Evolutionary conservation across 2,329 filamentous ascomycete genomes (phyloP).

Genomic region (Fusarium caatingaense): DNA sequence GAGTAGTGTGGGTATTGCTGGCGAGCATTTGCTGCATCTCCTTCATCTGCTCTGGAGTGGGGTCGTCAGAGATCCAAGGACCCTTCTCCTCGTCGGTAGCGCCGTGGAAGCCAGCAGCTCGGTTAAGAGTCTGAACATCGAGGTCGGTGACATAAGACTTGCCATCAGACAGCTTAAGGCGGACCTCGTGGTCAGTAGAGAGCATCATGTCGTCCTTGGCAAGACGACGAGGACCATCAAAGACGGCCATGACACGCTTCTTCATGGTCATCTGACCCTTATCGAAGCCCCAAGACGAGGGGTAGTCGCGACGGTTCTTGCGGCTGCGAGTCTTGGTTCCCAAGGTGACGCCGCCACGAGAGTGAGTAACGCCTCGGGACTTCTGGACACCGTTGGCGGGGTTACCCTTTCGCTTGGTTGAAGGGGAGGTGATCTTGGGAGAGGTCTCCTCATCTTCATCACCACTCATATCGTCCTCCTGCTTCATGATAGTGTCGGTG

Average conservation of each 20-base stretch:
- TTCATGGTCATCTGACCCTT: conserved; percentile 97
- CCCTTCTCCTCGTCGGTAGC: conserved; percentile 90
- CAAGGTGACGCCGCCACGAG: conserved; percentile 75
- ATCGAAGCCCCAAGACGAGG: conserved; percentile 91
- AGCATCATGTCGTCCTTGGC: conserved; percentile 99
- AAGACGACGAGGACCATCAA: conserved; percentile 85
- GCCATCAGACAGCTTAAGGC: conserved; percentile 80
- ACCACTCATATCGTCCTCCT: conserved; percentile 67
- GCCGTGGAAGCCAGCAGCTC: conserved; percentile 84
- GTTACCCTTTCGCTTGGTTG: conserved; percentile 67
- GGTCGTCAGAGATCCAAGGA: conserved; percentile 81
- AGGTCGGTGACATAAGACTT: conserved; percentile 91
- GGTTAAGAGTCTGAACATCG: conserved; percentile 88
- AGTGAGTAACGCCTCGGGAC: conserved; percentile 80
- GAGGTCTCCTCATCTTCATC: conserved; percentile 65
- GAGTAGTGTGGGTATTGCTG: conserved; percentile 37
- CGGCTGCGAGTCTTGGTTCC: conserved; percentile 72
- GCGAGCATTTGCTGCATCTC: conserved; percentile 67
- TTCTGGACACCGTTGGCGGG: conserved; percentile 69
- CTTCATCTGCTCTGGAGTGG: conserved; percentile 69
- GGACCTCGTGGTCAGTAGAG: conserved; percentile 92
- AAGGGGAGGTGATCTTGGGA: conserved; percentile 59
- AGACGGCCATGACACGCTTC: conserved; percentile 94
- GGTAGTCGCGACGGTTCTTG: conserved; percentile 94
- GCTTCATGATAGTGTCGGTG: conserved; percentile 53